Conservation (phyloP, 208 protist genomes). For the Kentomonas sorsogonicus region DNA sequence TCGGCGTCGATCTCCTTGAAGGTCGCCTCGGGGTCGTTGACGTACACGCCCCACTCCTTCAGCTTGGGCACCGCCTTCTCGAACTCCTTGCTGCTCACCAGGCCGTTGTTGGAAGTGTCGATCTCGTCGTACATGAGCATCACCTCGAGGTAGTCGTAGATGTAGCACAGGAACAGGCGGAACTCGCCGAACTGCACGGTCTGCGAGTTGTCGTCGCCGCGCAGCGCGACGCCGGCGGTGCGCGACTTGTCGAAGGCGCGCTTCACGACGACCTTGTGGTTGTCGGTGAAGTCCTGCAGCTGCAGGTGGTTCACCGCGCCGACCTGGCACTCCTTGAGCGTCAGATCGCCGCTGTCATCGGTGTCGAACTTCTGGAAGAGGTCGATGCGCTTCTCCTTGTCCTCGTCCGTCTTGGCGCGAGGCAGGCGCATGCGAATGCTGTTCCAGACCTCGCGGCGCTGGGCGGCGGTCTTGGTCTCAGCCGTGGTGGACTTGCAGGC, state of each 20-base stretch:
- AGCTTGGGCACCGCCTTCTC: constrained; percentile 26
- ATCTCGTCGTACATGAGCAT: constrained; percentile 70
- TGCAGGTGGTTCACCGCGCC: constrained; percentile 40
- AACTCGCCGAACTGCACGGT: constrained; percentile 41
- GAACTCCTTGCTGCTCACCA: constrained; percentile 41
- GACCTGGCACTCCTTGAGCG: constrained; percentile 48
- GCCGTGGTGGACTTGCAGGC: constrained; percentile 11
- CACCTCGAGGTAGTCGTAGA: constrained; percentile 61
- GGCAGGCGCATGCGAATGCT: constrained; percentile 25
- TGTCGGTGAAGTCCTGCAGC: constrained; percentile 53
- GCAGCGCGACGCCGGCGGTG: background rate
- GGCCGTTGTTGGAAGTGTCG: constrained; percentile 34
- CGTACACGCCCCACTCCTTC: constrained; percentile 26
- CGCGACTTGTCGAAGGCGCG: constrained; percentile 30
- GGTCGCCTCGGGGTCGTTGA: constrained; percentile 21
- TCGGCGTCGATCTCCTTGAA: constrained; percentile 54
- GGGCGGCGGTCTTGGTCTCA: constrained; percentile 25
- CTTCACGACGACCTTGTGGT: constrained; percentile 60
- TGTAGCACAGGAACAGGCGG: constrained; percentile 71
- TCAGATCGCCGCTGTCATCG: constrained; percentile 44
- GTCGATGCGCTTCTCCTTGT: constrained; percentile 39
- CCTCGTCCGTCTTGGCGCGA: constrained; percentile 24
- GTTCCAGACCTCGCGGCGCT: constrained; percentile 42
- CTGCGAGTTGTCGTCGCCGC: background rate
- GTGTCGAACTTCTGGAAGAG: constrained; percentile 76